A percentile compares a stretch with the other conserved stretches of the same genome.
Conservation (phyloP, 1,284 basidiomycete species). For the Pholiota adiposa region DNA sequence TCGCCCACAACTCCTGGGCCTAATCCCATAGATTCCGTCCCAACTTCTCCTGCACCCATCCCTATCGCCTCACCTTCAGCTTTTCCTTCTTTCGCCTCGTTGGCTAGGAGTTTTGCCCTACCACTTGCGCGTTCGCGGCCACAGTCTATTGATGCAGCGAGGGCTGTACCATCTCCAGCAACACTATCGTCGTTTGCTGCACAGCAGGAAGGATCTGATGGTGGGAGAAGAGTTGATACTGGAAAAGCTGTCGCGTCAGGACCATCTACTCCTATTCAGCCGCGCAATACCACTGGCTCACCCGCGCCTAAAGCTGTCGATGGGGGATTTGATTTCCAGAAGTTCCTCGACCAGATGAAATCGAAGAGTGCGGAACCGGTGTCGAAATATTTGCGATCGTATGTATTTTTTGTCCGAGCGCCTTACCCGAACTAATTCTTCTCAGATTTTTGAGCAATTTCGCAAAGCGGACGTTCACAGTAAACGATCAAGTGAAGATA, state of each 20-base stretch:
- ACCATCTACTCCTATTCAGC: slow-evolving; percentile 26
- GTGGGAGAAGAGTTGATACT: slow-evolving; percentile 19
- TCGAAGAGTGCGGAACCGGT: slow-evolving; percentile 84
- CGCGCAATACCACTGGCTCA: slow-evolving; percentile 30
- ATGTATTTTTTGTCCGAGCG: slow-evolving; percentile 32
- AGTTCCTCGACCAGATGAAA: slow-evolving; percentile 92
- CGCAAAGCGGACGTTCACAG: slow-evolving; percentile 85
- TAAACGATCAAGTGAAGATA: slow-evolving; percentile 90
- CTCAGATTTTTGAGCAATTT: slow-evolving; percentile 89
- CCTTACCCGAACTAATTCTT: neutral
- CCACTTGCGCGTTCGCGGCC: slow-evolving; percentile 49
- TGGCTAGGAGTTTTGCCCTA: slow-evolving; percentile 64
- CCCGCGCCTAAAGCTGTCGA: slow-evolving; percentile 33
- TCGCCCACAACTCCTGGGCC: slow-evolving; percentile 32
- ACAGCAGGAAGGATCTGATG: slow-evolving; percentile 45
- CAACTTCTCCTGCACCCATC: slow-evolving; percentile 23
- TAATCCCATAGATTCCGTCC: slow-evolving; percentile 18
- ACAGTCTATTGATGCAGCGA: slow-evolving; percentile 58
- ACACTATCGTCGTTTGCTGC: slow-evolving; percentile 57
- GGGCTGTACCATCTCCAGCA: slow-evolving; percentile 55
- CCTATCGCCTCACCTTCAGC: slow-evolving; percentile 38
- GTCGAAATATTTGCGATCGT: slow-evolving; percentile 91
- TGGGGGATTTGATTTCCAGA: slow-evolving; percentile 80
- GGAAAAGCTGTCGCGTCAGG: slow-evolving; percentile 23
- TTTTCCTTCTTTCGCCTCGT: slow-evolving; percentile 63